These are phyloP conservation scores for Ramicandelaber brevisporus DNA, from an alignment of 192 early-diverging fungal species.

Conservation along the genomic window DNA sequence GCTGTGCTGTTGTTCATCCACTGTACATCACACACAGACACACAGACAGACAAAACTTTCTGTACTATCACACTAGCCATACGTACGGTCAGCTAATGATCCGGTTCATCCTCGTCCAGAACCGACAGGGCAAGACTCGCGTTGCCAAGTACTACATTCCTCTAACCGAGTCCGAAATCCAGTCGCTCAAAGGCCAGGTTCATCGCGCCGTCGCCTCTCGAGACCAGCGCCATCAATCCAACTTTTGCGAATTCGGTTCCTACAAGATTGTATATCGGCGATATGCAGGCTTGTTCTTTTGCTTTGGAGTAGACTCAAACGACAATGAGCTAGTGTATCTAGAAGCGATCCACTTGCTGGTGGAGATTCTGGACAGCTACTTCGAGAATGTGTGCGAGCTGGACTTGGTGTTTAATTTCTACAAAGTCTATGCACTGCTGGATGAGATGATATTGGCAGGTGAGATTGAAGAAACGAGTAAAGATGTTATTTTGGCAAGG, in stretches of 20 bases:
- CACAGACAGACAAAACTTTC: no score
- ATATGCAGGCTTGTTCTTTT: conserved; percentile 97
- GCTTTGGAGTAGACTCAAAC: conserved; percentile 94
- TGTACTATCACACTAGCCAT: no score
- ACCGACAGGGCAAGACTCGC: conserved; percentile 93
- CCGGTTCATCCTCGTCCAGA: conserved; percentile 93
- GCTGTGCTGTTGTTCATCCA: no score
- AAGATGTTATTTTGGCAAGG: conserved; percentile 40
- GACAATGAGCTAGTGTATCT: conserved; percentile 91
- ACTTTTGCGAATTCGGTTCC: conserved; percentile 98
- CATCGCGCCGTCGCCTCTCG: conserved; percentile 86
- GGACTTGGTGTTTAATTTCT: conserved; percentile 96
- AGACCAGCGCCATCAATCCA: conserved; percentile 91
- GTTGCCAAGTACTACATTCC: conserved; percentile 93
- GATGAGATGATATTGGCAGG: conserved; percentile 97
- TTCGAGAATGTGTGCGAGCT: conserved; percentile 97
- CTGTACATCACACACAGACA: no score
- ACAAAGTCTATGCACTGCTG: conserved; percentile 87
- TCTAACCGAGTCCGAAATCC: conserved; percentile 82
- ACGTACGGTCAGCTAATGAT: no score
- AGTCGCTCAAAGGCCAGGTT: conserved; percentile 81
- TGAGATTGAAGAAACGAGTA: conserved; percentile 93
- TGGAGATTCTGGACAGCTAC: conserved; percentile 93
- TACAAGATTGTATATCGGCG: conserved; percentile 95
- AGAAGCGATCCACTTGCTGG: conserved; percentile 97